phyloP scores from a whole-genome alignment of 108 stramenopile genomes.

The Chaetoceros tenuissimus region DNA sequence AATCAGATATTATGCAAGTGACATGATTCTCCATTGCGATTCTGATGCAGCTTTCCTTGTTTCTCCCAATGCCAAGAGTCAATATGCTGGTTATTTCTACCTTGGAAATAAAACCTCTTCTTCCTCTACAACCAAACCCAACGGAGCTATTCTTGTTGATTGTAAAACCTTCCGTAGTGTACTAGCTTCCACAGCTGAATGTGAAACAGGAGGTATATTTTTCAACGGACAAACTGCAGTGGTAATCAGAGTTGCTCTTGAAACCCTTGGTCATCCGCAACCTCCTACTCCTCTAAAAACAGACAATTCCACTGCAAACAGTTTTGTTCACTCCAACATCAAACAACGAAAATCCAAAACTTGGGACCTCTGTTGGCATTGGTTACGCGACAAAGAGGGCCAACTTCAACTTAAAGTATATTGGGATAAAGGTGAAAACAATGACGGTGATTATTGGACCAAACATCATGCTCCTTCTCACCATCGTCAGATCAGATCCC shows the following conservation, averaged over 20 bases:
- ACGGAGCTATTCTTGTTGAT: conserved; percentile 23
- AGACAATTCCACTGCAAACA: conserved; percentile 36
- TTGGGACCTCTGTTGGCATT: neutral
- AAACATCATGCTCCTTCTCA: conserved; percentile 15
- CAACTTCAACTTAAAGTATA: conserved; percentile 1
- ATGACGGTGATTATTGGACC: conserved; percentile 9
- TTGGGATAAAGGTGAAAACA: conserved; percentile 3
- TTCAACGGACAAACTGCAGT: conserved; percentile 22
- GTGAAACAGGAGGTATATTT: conserved; percentile 25
- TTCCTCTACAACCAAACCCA: conserved; percentile 3
- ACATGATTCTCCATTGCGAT: conserved; percentile 27
- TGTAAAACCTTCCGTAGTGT: conserved; percentile 19
- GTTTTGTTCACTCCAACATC: conserved; percentile 29
- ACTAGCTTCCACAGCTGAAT: conserved; percentile 30
- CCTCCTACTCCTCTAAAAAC: conserved; percentile 28
- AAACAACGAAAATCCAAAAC: conserved; percentile 37
- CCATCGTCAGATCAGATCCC: too few species aligned
- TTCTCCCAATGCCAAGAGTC: conserved; percentile 22
- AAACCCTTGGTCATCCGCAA: conserved; percentile 31
- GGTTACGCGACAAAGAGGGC: neutral
- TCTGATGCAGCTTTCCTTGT: conserved; percentile 28
- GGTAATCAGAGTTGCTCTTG: conserved; percentile 9
- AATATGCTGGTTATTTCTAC: conserved; percentile 20
- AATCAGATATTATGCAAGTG: conserved; percentile 21
- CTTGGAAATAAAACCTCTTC: conserved; percentile 4